phyloP scores from a whole-genome alignment of 805 yeast genomes.

The Clavispora fructus region DNA sequence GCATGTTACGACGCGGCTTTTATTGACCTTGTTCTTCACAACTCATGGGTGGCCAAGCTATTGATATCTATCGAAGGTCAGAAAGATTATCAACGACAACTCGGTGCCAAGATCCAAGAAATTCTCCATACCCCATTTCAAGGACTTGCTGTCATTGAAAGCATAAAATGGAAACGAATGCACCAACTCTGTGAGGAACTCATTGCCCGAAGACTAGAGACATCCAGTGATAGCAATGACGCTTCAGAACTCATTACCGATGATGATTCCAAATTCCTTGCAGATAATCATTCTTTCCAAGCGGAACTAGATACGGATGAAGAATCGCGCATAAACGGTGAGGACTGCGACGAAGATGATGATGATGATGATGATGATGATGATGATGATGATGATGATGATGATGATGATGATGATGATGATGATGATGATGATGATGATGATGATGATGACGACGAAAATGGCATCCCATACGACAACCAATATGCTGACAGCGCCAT shows the following conservation, averaged over 20 bases:
- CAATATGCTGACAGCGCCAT: too few species aligned
- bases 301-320: background rate
- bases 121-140: background rate
- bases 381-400: slow-evolving; percentile 13
- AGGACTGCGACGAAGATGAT: slow-evolving; percentile 12
- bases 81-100: slow-evolving; percentile 1
- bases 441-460: too few species aligned
- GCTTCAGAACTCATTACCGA: background rate
- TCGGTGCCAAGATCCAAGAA: background rate
- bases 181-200: background rate
- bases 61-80: background rate
- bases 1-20: slow-evolving; percentile 46
- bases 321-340: background rate
- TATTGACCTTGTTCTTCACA: slow-evolving; percentile 15
- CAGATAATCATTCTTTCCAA: background rate
- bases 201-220: background rate
- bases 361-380: slow-evolving; percentile 23
- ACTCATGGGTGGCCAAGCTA: slow-evolving; percentile 20
- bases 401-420: slow-evolving; percentile 17
- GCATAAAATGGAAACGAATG: background rate
- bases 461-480: too few species aligned
- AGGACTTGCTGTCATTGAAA: background rate
- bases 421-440: slow-evolving; percentile 12
- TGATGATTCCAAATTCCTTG: background rate
- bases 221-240: background rate